A percentile compares a stretch with the other conserved stretches of the same genome.
These are phyloP conservation scores for Syncephalastrum contaminatum DNA, from an alignment of 371 early-diverging fungal species.

Conservation along the genomic window DNA sequence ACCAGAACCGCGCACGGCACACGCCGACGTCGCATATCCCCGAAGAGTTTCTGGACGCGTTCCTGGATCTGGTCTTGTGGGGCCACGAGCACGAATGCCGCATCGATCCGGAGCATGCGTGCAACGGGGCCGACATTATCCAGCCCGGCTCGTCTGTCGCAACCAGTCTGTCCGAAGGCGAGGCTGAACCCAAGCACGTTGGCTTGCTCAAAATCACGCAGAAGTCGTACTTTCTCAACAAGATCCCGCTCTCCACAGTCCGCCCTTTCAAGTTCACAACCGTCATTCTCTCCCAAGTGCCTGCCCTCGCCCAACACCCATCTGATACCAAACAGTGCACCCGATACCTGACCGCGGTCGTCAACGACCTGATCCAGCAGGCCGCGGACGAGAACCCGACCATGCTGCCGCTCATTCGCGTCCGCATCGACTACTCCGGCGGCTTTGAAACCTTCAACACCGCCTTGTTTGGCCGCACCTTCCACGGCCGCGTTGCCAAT, in stretches of 20 bases:
- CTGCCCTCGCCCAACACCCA: conserved; percentile 25
- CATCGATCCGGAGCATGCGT: conserved; percentile 69
- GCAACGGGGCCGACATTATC: conserved; percentile 73
- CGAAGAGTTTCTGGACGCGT: conserved; percentile 79
- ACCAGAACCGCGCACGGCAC: conserved; percentile 89
- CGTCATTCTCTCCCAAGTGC: conserved; percentile 57
- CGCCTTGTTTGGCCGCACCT: conserved; percentile 80
- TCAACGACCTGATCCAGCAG: conserved; percentile 64
- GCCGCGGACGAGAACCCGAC: conserved; percentile 53
- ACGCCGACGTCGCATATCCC: conserved; percentile 90
- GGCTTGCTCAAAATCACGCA: conserved; percentile 72
- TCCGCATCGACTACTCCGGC: conserved; percentile 86
- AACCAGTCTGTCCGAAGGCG: conserved; percentile 92
- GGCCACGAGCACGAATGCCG: conserved; percentile 99
- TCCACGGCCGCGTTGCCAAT: conserved; percentile 91
- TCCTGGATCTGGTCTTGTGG: conserved; percentile 94
- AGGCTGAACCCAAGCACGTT: conserved; percentile 84
- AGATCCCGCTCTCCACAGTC: conserved; percentile 76
- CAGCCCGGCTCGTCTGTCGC: conserved; percentile 99
- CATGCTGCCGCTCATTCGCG: conserved; percentile 77
- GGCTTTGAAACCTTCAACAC: conserved; percentile 84
- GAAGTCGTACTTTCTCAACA: conserved; percentile 66
- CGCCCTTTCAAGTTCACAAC: conserved; percentile 88
- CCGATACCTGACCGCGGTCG: conserved; percentile 50
- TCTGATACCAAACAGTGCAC: conserved; percentile 44